Evolutionary conservation across 1,139 yeast species (phyloP).

Genomic region (Candida sp.): DNA sequence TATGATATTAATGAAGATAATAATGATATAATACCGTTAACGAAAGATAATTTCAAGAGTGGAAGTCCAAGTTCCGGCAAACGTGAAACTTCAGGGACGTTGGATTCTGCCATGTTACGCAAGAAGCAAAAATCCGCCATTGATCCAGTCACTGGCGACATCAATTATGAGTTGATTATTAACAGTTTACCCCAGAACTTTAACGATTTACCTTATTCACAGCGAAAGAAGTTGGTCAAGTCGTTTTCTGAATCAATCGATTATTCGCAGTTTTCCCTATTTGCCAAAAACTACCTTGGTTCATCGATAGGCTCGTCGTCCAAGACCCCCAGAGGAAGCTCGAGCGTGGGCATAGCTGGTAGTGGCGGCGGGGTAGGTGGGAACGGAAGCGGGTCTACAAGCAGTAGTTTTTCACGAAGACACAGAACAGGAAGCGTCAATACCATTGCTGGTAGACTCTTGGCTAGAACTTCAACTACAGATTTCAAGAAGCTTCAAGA

Average conservation of each 20-base stretch:
- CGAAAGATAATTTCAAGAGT: constrained; percentile 4
- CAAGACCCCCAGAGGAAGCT: constrained; percentile 20
- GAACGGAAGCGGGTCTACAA: constrained; percentile 20
- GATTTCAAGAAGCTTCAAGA: constrained; percentile 36
- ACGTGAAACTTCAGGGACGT: constrained; percentile 10
- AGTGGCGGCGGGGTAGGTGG: constrained; percentile 16
- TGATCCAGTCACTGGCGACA: constrained; percentile 32
- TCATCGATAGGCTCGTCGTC: constrained; percentile 18
- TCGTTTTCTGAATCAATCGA: constrained; percentile 61
- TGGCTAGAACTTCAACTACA: constrained; percentile 43
- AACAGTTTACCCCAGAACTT: constrained; percentile 63
- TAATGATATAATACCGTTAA: constrained; percentile 3
- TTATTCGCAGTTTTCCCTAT: constrained; percentile 49
- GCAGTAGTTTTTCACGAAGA: constrained; percentile 31
- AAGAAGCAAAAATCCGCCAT: constrained; percentile 24
- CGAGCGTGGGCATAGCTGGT: constrained; percentile 6
- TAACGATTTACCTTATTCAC: constrained; percentile 69
- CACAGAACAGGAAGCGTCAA: constrained; percentile 37
- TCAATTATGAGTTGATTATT: constrained; percentile 41
- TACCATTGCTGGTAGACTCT: constrained; percentile 47
- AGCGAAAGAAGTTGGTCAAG: constrained; percentile 59
- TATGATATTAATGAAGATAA: constrained; percentile 2
- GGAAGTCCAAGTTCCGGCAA: constrained; percentile 5
- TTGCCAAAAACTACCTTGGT: constrained; percentile 38
- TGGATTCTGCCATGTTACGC: constrained; percentile 5